Evolutionary conservation across 1,284 basidiomycete species (phyloP), one percentile per base, ranked within the genome.

Genomic region (Cutaneotrichosporon sp.): DNA sequence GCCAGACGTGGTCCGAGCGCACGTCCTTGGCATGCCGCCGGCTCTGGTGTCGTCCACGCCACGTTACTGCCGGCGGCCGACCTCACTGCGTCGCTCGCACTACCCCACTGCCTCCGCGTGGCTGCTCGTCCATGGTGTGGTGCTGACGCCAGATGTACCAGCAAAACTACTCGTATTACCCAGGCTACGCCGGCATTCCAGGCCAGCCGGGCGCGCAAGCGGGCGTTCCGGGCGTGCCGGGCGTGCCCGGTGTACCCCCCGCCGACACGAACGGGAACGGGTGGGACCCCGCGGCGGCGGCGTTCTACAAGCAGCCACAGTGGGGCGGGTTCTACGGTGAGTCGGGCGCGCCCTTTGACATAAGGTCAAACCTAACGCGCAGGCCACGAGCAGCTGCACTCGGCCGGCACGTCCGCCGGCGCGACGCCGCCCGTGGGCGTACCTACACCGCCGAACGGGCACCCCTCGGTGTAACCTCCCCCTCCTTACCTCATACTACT

Each of bases 301-400:
- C 60, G 12, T 66, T 65, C 8, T 73, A 68, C 52, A 68, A 72
- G 58, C 66, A 69, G 49, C 35, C 21, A 26, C 68, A 65, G 26
- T 73, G 71, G 71, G 68, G 69, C 13, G 64, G 64, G 20, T 73
- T 66, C 54, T 73, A 73, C 52, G 51, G 70, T 72, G 55, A 58
- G 68, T 65, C 35, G 17, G 42, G 15, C n/a, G n/a, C 38, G 38
- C 8, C 12, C 14, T 18, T n/a, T 13, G 38, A 20, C 10, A 18
- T 8, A 3, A 20, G 13, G 8, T 15, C 4, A 8, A 13, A 26
- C 22, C 42, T 43, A 4, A 43, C 42, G 18, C n/a, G 5, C 20
- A 52, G 50, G 30, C 50, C 50, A 52, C 26, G 50, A 52, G 21
- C 43, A 14, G 38, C 36, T 1, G 17, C 42, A 14, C 8, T 45